Conservation (phyloP, 1,139 yeast genomes). For the Wickerhamomyces sp. region DNA sequence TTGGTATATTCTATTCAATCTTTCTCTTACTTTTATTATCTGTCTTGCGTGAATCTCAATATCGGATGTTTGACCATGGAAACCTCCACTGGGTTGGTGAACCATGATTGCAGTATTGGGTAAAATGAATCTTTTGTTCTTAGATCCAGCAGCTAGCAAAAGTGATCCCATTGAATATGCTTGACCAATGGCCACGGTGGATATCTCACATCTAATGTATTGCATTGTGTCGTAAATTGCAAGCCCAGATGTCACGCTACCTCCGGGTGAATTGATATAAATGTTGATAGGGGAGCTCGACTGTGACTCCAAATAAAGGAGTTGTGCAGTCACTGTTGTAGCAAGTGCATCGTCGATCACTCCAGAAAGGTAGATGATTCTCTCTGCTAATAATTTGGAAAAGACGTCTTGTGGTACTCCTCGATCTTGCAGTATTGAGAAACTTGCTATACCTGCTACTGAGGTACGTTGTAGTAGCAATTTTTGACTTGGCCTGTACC, state of each 20-base stretch:
- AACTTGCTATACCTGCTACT: conserved; percentile 5
- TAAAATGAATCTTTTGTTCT: conserved; percentile 25
- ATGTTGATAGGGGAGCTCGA: conserved; percentile 26
- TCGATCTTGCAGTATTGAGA: conserved; percentile 1
- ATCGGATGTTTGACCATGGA: conserved; percentile 28
- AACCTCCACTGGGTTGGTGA: conserved; percentile 31
- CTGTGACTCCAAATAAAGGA: conserved; percentile 27
- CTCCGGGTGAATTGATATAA: conserved; percentile 32
- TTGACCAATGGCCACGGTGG: conserved; percentile 31
- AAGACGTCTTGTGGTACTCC: conserved; percentile 15
- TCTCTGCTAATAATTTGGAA: conserved; percentile 22
- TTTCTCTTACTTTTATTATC: conserved; percentile 26
- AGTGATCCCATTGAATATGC: conserved; percentile 31
- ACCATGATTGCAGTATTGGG: conserved; percentile 31
- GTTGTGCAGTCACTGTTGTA: conserved; percentile 29
- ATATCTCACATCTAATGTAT: conserved; percentile 27
- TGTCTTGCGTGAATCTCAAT: conserved; percentile 30
- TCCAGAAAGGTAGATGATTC: conserved; percentile 28
- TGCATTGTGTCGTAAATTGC: conserved; percentile 33
- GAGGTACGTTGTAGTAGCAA: neutral
- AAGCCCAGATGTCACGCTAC: conserved; percentile 29
- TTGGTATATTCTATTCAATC: conserved; percentile 24
- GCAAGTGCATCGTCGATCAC: conserved; percentile 26
- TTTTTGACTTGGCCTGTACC: no score
- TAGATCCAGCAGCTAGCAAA: conserved; percentile 26